These are phyloP conservation scores for Marsdenia floribunda DNA, from an alignment of 257 asterid genomes.

Conservation along the genomic window DNA sequence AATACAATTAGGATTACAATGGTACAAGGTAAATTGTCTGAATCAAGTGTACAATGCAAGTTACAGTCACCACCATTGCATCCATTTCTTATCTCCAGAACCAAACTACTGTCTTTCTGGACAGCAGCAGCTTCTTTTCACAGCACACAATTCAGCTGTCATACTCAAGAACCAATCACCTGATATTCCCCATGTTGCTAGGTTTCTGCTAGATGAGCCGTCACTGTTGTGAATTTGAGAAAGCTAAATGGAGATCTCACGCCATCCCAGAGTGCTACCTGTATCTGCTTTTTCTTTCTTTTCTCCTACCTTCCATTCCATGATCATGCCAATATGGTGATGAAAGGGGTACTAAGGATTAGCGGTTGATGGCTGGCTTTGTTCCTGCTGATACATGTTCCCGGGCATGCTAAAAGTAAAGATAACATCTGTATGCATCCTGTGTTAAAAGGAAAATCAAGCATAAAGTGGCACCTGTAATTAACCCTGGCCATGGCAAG, in stretches of 20 bases:
- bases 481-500: not conserved
- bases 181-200: not conserved
- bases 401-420: not conserved
- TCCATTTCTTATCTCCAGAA: not conserved
- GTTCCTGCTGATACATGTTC: not conserved
- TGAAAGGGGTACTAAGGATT: not conserved
- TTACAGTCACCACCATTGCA: not conserved
- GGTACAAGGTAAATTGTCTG: not conserved
- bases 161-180: not conserved
- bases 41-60: not conserved
- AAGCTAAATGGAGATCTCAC: not conserved
- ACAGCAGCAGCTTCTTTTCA: not conserved
- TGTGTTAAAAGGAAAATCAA: not conserved
- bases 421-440: not conserved
- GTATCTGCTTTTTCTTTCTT: not conserved
- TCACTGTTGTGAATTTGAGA: not conserved
- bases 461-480: not conserved
- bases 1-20: not conserved
- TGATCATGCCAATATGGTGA: not conserved
- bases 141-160: not conserved
- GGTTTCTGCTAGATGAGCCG: not conserved
- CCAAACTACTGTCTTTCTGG: not conserved
- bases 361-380: not conserved
- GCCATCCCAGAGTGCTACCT: not conserved
- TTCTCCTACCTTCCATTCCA: not conserved